phyloP scores from a whole-genome alignment of 2,329 filamentous ascomycete species.

The Xylariaceae sp. region DNA sequence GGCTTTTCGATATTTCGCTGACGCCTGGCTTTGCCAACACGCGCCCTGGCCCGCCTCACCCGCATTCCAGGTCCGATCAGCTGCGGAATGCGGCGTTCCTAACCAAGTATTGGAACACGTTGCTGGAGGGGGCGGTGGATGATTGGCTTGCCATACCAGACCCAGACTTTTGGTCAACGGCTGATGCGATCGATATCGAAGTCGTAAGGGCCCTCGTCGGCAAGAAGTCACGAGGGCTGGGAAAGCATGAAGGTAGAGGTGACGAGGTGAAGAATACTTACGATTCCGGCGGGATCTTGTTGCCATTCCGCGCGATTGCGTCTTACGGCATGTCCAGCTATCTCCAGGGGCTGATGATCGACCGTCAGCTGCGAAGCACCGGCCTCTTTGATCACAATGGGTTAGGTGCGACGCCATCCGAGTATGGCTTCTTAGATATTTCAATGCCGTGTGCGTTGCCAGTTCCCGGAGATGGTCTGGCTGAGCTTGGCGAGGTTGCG shows the following conservation, averaged over 20 bases:
- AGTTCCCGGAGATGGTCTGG: conserved; percentile 15
- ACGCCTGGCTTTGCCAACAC: conserved; percentile 48
- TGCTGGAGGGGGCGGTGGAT: conserved; percentile 38
- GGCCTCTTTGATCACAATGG: conserved; percentile 43
- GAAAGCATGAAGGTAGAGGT: background rate
- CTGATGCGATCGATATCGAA: conserved; percentile 19
- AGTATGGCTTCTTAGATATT: conserved; percentile 41
- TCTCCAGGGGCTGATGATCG: conserved; percentile 44
- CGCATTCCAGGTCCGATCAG: conserved; percentile 48
- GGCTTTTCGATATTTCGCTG: conserved; percentile 51
- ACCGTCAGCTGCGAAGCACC: conserved; percentile 44
- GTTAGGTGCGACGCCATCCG: conserved; percentile 36
- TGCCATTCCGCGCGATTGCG: conserved; percentile 39
- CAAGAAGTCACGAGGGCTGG: conserved; percentile 6
- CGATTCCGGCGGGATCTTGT: conserved; percentile 16
- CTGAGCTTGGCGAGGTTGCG: conserved; percentile 23
- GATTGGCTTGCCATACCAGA: conserved; percentile 41
- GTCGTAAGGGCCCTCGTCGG: conserved; percentile 21
- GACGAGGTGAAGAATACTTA: conserved; percentile 9
- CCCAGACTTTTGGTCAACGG: conserved; percentile 15
- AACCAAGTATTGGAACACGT: conserved; percentile 48
- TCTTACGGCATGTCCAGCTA: conserved; percentile 40
- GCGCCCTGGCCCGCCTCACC: conserved; percentile 40
- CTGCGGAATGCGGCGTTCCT: conserved; percentile 51
- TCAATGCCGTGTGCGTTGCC: conserved; percentile 40